Evolutionary conservation across 306 rosid species (phyloP).

Genomic region (Luffa aegyptiaca): DNA sequence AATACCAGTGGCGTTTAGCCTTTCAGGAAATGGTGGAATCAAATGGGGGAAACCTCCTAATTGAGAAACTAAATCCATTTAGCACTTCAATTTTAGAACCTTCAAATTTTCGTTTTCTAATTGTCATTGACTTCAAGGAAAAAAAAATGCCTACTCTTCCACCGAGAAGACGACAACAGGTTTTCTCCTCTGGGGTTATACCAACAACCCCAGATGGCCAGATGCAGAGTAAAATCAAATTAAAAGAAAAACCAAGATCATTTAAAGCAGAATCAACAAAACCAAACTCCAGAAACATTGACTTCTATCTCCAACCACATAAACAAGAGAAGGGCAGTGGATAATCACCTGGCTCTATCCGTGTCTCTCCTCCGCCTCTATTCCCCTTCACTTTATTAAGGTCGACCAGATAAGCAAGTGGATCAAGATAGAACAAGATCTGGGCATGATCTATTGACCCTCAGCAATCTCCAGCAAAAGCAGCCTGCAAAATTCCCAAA

Average conservation of each 20-base stretch:
- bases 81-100: background rate
- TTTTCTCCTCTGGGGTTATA: constrained; percentile 16
- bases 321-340: constrained; percentile 14
- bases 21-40: background rate
- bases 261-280: constrained; percentile 4
- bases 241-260: constrained; percentile 3
- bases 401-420: constrained; percentile 22
- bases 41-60: background rate
- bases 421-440: constrained; percentile 60
- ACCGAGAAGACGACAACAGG: constrained; percentile 7
- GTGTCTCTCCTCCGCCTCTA: constrained; percentile 8
- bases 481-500: constrained; percentile 24
- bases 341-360: constrained; percentile 27
- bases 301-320: constrained; percentile 29
- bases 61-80: constrained; percentile 16
- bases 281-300: constrained; percentile 29
- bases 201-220: constrained; percentile 20
- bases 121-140: background rate
- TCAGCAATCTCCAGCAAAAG: constrained; percentile 23
- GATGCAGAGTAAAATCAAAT: constrained; percentile 15
- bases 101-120: background rate
- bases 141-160: background rate
- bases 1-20: background rate
- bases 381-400: constrained; percentile 15
- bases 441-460: constrained; percentile 61